Percentiles rank a stretch among this genome's conserved stretches.
phyloP scores from a whole-genome alignment of 2,329 filamentous ascomycete genomes.

The Apiospora aurea region DNA sequence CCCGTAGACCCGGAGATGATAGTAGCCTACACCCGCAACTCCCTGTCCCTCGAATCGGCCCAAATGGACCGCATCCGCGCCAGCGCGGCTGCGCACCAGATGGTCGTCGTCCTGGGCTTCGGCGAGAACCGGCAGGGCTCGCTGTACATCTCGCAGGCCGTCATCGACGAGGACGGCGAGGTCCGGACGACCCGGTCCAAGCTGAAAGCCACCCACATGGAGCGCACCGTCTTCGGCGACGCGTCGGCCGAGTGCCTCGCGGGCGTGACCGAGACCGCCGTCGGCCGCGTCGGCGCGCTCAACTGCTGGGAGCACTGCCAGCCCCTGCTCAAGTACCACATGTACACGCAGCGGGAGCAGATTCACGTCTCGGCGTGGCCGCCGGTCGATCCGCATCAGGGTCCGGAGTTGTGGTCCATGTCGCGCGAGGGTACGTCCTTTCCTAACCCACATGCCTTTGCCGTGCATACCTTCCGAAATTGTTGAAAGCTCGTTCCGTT shows the following conservation, averaged over 20 bases:
- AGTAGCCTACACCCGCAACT: slow-evolving; percentile 44
- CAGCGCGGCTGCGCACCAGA: slow-evolving; percentile 43
- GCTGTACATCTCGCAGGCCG: slow-evolving; percentile 54
- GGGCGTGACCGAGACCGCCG: slow-evolving; percentile 43
- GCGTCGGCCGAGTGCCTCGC: slow-evolving; percentile 46
- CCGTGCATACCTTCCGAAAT: neutral
- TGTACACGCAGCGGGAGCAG: slow-evolving; percentile 49
- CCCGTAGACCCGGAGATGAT: slow-evolving; percentile 41
- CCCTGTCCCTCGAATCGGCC: slow-evolving; percentile 38
- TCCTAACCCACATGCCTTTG: neutral
- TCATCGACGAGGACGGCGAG: slow-evolving; percentile 50
- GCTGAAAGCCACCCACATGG: slow-evolving; percentile 61
- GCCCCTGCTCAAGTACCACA: slow-evolving; percentile 57
- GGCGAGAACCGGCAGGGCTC: slow-evolving; percentile 47
- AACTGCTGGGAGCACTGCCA: slow-evolving; percentile 60
- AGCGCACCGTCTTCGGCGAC: slow-evolving; percentile 58
- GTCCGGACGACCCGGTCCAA: slow-evolving; percentile 52
- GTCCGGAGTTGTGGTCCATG: slow-evolving; percentile 41
- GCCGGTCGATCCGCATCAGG: slow-evolving; percentile 32
- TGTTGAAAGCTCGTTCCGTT: too few species aligned
- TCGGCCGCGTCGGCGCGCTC: slow-evolving; percentile 49
- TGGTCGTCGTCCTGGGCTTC: slow-evolving; percentile 54
- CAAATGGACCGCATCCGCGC: slow-evolving; percentile 47
- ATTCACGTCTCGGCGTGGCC: slow-evolving; percentile 60
- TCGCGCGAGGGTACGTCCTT: slow-evolving; percentile 37